Conservation (phyloP, 1,284 basidiomycete genomes). For the Porodaedalea pini region DNA sequence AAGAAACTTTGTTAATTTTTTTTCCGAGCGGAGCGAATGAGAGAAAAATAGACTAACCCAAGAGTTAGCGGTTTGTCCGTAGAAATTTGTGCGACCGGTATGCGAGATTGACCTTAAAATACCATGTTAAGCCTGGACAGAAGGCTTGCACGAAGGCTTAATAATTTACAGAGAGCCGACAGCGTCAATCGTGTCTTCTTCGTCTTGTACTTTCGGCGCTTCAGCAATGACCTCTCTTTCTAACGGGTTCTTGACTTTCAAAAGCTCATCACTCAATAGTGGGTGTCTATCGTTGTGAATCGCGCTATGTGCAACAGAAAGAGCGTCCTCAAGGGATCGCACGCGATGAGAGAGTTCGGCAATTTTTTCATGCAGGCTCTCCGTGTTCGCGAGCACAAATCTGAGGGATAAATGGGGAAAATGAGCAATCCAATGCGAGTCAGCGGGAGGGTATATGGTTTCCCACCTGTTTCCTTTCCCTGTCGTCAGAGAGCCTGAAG, state of each 20-base stretch:
- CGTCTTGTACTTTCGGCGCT: constrained; percentile 38
- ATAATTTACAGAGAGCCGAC: constrained; percentile 58
- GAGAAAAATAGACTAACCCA: constrained; percentile 45
- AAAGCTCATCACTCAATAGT: constrained; percentile 53
- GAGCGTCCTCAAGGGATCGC: constrained; percentile 60
- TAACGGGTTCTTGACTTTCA: constrained; percentile 60
- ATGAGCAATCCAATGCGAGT: background rate
- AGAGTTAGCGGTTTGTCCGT: constrained; percentile 60
- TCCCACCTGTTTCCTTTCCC: constrained; percentile 63
- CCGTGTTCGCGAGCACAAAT: constrained; percentile 66
- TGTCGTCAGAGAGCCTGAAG: constrained; percentile 61
- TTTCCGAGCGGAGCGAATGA: constrained; percentile 10
- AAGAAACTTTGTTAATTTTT: constrained; percentile 16
- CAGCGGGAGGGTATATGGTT: constrained; percentile 16
- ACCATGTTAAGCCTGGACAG: constrained; percentile 1
- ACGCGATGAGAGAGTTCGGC: constrained; percentile 54
- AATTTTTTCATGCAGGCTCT: constrained; percentile 65
- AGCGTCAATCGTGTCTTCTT: constrained; percentile 52
- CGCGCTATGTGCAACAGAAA: constrained; percentile 46
- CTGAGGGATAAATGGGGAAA: constrained; percentile 31
- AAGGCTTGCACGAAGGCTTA: background rate
- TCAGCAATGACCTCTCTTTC: constrained; percentile 51
- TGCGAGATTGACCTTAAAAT: constrained; percentile 52
- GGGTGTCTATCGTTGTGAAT: constrained; percentile 50
- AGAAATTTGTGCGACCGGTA: constrained; percentile 59